Evolutionary conservation across 164 flowering plant species (phyloP), one percentile per base, ranked within the genome.

Genomic region (Piper betle): DNA sequence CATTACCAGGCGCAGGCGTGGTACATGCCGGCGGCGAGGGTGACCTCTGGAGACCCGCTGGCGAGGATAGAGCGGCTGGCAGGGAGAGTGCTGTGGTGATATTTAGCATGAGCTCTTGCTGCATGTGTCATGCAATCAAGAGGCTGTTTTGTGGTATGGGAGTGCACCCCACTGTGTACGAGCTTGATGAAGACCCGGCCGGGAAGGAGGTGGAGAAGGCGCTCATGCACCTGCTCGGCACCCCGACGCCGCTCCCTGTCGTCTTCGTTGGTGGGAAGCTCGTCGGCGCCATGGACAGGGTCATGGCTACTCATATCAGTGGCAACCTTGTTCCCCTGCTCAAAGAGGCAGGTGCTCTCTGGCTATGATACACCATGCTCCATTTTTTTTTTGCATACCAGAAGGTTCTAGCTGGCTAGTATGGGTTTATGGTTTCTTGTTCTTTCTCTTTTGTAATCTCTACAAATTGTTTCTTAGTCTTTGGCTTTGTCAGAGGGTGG

Each of bases 81-180:
- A 3, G 63, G 84, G 87, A 77, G 75, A 82, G 68, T 59, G 93
- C 91, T 46, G 96, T 89, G 74, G 93, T 89, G 40, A 81, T 89
- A 6, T 83, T 89, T 72, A 85, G 93, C 78, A 40, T 71, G 8
- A 89, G 96, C 71, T 73, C 68, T 0, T 89, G 96, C 69, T 89
- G 89, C 72, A 89, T 89, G 96, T 86, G 91, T 73, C 89, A 84
- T 39, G 93, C 89, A 52, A 66, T 82, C 5, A 84, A 86, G 76
- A 61, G 80, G 57, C 77, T 89, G 9, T 79, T 89, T 66, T 79
- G 84, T 60, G 88, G 93, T 8, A 79, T 88, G 86, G 96, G 96
- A 0, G 96, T 86, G 18, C 78, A 71, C 68, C 91, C n/a, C 0
- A 80, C 86, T 2, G 89, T 89, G 11, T 68, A 83, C 70, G 94